Evolutionary conservation across 306 rosid species (phyloP).

Genomic region (Lagenaria siceraria): DNA sequence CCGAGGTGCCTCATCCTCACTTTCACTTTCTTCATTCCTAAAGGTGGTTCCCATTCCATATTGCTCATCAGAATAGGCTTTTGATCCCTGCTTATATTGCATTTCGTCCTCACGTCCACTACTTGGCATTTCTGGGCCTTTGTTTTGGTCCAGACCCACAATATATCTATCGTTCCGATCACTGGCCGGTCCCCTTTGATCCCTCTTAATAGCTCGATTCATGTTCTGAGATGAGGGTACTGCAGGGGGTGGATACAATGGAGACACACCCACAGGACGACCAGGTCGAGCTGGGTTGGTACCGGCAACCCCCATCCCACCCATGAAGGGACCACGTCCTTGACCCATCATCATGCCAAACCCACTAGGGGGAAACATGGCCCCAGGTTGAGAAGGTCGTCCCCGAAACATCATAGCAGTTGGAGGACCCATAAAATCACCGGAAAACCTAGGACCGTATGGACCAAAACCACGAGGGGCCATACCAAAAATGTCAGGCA

Average conservation of each 20-base stretch:
- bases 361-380: constrained; percentile 73
- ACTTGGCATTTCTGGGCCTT: constrained; percentile 43
- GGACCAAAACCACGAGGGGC: constrained; percentile 87
- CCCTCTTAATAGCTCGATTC: constrained; percentile 50
- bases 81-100: constrained; percentile 55
- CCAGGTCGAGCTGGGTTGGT: constrained; percentile 55
- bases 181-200: constrained; percentile 42
- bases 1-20: constrained; percentile 97
- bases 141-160: constrained; percentile 54
- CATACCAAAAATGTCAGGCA: constrained; percentile 81
- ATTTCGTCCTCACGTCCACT: constrained; percentile 52
- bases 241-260: constrained; percentile 69
- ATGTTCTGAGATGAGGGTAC: constrained; percentile 41
- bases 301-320: constrained; percentile 82
- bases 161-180: constrained; percentile 61
- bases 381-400: constrained; percentile 80
- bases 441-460: constrained; percentile 80
- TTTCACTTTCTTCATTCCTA: constrained; percentile 74
- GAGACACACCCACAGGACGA: constrained; percentile 73
- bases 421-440: constrained; percentile 74
- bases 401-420: constrained; percentile 94
- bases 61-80: constrained; percentile 46
- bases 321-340: constrained; percentile 84
- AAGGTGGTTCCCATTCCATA: constrained; percentile 30
- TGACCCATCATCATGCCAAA: constrained; percentile 99